Percentiles rank a stretch among this genome's conserved stretches.
Evolutionary conservation across 2,329 filamentous ascomycete genomes (phyloP).

Genomic region (Hypoxylon sp.): DNA sequence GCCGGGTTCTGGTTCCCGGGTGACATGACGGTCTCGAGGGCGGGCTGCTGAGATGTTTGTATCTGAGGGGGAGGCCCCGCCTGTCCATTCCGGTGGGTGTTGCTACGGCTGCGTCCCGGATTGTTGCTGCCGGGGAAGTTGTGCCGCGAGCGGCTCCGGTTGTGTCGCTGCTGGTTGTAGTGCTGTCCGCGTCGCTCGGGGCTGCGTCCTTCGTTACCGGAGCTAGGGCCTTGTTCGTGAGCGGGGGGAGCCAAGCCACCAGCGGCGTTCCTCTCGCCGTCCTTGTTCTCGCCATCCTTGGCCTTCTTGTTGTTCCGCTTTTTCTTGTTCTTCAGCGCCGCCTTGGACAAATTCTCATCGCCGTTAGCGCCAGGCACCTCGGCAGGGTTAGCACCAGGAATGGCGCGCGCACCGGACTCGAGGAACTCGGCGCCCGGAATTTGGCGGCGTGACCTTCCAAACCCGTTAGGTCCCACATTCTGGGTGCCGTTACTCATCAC

Average conservation of each 20-base stretch:
- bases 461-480: conserved; percentile 80
- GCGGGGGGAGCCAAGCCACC: conserved; percentile 61
- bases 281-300: conserved; percentile 77
- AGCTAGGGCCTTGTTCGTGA: conserved; percentile 56
- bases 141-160: conserved; percentile 66
- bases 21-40: conserved; percentile 59
- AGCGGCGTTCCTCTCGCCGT: conserved; percentile 52
- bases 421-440: conserved; percentile 86
- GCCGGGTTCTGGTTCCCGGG: conserved; percentile 71
- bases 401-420: conserved; percentile 67
- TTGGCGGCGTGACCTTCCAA: conserved; percentile 78
- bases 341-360: conserved; percentile 83
- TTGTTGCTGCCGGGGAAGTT: conserved; percentile 57
- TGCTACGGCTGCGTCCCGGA: conserved; percentile 63
- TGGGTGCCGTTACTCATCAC: conserved; percentile 81
- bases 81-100: conserved; percentile 58
- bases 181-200: conserved; percentile 73
- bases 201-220: conserved; percentile 68
- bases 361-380: conserved; percentile 70
- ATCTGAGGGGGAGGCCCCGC: conserved; percentile 45
- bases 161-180: conserved; percentile 62
- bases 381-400: conserved; percentile 75
- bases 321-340: conserved; percentile 97
- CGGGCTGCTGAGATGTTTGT: conserved; percentile 54
- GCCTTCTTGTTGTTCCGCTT: conserved; percentile 92